Conservation (phyloP, 352 stramenopile species). For the Pythium phragmiticola region DNA sequence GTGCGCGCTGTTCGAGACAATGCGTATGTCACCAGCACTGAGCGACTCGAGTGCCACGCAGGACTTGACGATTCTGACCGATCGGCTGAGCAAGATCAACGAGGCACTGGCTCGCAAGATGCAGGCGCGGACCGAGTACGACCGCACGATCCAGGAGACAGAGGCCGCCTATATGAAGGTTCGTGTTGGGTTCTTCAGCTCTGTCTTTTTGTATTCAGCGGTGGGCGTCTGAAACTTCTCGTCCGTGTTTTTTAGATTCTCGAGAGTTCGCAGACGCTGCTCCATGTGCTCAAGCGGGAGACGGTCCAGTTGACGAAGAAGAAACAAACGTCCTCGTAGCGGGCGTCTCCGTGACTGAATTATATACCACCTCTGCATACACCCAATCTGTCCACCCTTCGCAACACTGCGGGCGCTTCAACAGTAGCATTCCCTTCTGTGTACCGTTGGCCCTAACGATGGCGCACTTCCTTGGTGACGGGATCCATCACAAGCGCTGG, state of each 20-base stretch:
- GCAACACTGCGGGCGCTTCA: neutral
- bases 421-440: neutral
- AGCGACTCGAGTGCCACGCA: conserved; percentile 5
- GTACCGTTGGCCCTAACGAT: conserved; percentile 37
- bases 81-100: conserved; percentile 91
- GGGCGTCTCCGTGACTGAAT: neutral
- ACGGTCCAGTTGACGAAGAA: conserved; percentile 95
- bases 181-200: neutral
- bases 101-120: conserved; percentile 89
- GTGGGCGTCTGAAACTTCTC: neutral
- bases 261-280: conserved; percentile 92
- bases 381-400: neutral
- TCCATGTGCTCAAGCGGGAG: conserved; percentile 94
- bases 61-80: conserved; percentile 90
- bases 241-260: conserved; percentile 65
- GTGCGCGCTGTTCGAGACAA: conserved; percentile 12
- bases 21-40: neutral
- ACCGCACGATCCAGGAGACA: conserved; percentile 93
- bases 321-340: conserved; percentile 86
- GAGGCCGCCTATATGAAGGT: conserved; percentile 94
- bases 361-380: conserved; percentile 6
- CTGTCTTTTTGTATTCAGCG: neutral
- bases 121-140: conserved; percentile 91
- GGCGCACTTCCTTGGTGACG: conserved; percentile 54
- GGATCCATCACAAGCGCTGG: conserved; percentile 67